Evolutionary conservation across 306 rosid species (phyloP).

Genomic region (Citrullus colocynthis): DNA sequence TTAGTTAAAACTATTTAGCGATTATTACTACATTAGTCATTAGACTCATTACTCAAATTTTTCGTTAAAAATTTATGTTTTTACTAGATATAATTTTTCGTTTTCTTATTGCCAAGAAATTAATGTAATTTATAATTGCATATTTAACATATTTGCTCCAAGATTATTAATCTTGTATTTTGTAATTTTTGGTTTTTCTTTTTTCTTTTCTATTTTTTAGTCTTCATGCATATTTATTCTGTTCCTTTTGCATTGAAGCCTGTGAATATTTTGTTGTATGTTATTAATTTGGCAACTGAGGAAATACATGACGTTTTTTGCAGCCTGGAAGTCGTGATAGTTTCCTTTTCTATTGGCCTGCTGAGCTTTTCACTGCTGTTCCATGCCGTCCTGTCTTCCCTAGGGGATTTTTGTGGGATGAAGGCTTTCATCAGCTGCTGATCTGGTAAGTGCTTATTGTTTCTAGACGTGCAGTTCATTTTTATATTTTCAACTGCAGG

Average conservation of each 20-base stretch:
- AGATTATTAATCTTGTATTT: not conserved
- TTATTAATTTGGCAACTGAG: not conserved
- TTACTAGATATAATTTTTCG: not conserved
- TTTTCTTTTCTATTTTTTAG: not conserved
- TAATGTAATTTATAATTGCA: not conserved
- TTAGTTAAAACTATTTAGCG: not conserved
- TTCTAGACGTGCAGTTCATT: constrained; percentile 6
- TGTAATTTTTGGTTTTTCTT: not conserved
- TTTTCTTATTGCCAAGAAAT: not conserved
- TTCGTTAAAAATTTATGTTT: no score
- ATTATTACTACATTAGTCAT: not conserved
- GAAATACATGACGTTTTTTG: constrained; percentile 18
- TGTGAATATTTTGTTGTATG: not conserved
- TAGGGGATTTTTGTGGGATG: constrained; percentile 98
- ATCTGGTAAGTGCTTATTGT: constrained; percentile 50
- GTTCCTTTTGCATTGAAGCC: not conserved
- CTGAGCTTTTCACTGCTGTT: constrained; percentile 91
- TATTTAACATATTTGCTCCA: not conserved
- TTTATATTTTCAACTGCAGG: not conserved
- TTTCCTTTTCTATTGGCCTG: constrained; percentile 74
- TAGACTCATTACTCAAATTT: no score
- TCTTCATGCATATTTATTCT: not conserved
- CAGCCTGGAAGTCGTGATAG: constrained; percentile 42
- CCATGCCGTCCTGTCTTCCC: constrained; percentile 95
- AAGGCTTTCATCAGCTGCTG: constrained; percentile 93